phyloP scores from a whole-genome alignment of 805 yeast species.

The Kluyveromyces aestuarii region DNA sequence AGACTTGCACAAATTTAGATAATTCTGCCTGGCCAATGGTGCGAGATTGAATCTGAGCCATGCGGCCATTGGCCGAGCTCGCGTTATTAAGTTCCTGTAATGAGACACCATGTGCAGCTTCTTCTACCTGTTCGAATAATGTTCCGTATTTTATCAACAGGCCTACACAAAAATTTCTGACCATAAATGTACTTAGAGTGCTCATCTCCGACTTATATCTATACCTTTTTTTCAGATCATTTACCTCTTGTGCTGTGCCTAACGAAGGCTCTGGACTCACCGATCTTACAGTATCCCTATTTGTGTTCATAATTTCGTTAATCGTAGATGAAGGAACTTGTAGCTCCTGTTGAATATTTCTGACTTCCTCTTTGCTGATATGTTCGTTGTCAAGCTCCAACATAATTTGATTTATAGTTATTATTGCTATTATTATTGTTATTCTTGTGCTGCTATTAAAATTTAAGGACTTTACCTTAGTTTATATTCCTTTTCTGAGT shows the following conservation, averaged over 20 bases:
- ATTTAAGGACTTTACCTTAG: too few relatives aligned
- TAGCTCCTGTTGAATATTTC: not conserved
- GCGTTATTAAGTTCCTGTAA: not conserved
- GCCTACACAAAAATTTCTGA: conserved; percentile 11
- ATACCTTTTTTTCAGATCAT: not conserved
- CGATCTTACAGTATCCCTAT: not conserved
- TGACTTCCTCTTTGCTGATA: not conserved
- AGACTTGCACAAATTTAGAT: not conserved
- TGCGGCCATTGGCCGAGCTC: not conserved
- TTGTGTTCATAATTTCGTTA: not conserved
- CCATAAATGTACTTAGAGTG: conserved; percentile 11
- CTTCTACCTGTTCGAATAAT: not conserved
- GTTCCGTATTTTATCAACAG: conserved; percentile 7
- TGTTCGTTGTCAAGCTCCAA: not conserved
- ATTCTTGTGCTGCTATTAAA: not conserved
- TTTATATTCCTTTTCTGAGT: too few relatives aligned
- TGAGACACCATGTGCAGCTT: not conserved
- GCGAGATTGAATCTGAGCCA: not conserved
- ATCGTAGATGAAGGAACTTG: not conserved
- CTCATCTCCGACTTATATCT: conserved; percentile 1
- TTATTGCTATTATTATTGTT: too few relatives aligned
- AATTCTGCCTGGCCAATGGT: not conserved
- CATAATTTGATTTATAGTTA: not conserved
- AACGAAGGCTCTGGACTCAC: not conserved
- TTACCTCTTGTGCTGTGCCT: not conserved